phyloP scores from a whole-genome alignment of 2,329 filamentous ascomycete genomes.

The Paecilomyces dactylethromorphus region DNA sequence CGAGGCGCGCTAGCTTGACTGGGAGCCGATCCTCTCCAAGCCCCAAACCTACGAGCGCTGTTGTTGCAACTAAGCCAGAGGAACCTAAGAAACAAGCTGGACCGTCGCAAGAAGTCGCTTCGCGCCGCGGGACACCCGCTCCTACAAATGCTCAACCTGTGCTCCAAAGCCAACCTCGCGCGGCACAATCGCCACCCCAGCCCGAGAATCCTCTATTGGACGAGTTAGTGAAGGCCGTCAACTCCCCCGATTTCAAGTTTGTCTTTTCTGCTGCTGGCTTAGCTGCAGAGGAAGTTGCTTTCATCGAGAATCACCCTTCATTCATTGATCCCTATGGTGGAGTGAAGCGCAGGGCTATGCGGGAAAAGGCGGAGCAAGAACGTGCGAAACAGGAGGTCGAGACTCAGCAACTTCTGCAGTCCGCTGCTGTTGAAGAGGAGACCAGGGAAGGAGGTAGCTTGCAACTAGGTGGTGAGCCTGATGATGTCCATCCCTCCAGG shows the following conservation, averaged over 20 bases:
- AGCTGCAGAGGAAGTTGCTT: conserved; percentile 42
- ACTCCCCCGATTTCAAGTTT: conserved; percentile 47
- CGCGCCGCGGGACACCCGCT: conserved; percentile 17
- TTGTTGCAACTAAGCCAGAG: conserved; percentile 29
- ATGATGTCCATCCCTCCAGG: conserved; percentile 58
- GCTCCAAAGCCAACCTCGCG: conserved; percentile 13
- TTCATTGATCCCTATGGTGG: conserved; percentile 80
- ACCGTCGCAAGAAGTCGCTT: conserved; percentile 12
- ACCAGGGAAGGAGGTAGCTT: conserved; percentile 77
- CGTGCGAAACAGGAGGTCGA: conserved; percentile 49
- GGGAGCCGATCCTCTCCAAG: conserved; percentile 78
- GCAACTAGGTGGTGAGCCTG: conserved; percentile 86
- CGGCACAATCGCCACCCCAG: conserved; percentile 12
- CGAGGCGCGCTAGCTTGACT: conserved; percentile 65
- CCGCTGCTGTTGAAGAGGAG: conserved; percentile 57
- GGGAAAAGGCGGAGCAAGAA: conserved; percentile 62
- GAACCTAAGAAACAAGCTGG: conserved; percentile 27
- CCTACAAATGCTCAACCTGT: conserved; percentile 13
- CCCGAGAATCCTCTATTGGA: conserved; percentile 27
- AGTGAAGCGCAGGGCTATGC: conserved; percentile 70
- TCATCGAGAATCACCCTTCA: conserved; percentile 59
- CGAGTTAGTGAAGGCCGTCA: conserved; percentile 41
- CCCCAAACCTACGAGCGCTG: conserved; percentile 56
- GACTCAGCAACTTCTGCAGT: conserved; percentile 46
- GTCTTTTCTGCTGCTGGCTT: conserved; percentile 45